These are phyloP conservation scores for Neurospora africana DNA, from an alignment of 495 filamentous ascomycete species.

Conservation along the genomic window DNA sequence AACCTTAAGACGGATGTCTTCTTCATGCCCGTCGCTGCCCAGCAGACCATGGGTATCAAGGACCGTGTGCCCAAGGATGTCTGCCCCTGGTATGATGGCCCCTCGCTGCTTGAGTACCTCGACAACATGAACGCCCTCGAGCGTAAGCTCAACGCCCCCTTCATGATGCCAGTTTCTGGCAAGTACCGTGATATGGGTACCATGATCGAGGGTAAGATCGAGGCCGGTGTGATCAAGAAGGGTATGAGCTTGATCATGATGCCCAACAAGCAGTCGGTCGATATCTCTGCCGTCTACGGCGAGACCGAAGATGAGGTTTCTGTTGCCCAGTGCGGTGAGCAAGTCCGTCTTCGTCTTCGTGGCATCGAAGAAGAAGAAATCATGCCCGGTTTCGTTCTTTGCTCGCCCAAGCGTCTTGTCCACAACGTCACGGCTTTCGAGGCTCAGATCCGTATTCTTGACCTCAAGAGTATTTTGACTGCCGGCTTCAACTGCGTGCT, in stretches of 20 bases:
- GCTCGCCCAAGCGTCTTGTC: constrained; percentile 81
- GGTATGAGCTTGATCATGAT: constrained; percentile 76
- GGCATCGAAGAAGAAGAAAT: constrained; percentile 98
- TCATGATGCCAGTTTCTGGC: constrained; percentile 96
- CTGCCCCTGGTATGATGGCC: constrained; percentile 75
- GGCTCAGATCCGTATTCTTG: constrained; percentile 91
- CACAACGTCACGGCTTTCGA: constrained; percentile 86
- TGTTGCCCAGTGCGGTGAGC: constrained; percentile 79
- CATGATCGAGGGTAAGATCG: constrained; percentile 94
- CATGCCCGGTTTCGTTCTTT: constrained; percentile 88
- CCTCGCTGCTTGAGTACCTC: constrained; percentile 90
- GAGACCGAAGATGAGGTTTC: constrained; percentile 90
- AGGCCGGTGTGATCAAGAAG: constrained; percentile 84
- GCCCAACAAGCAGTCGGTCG: constrained; percentile 76
- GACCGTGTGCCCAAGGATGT: constrained; percentile 70
- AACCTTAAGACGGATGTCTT: constrained; percentile 81
- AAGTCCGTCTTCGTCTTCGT: constrained; percentile 82
- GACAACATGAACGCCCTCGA: constrained; percentile 84
- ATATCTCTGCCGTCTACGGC: constrained; percentile 77
- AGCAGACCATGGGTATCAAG: constrained; percentile 76
- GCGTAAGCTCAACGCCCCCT: constrained; percentile 92
- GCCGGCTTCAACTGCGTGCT: constrained; percentile 79
- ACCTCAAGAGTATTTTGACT: constrained; percentile 83
- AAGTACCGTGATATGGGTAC: constrained; percentile 98
- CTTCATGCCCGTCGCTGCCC: constrained; percentile 95